phyloP scores from a whole-genome alignment of 208 protist genomes.

The Acanthamoeba lenticulata region DNA sequence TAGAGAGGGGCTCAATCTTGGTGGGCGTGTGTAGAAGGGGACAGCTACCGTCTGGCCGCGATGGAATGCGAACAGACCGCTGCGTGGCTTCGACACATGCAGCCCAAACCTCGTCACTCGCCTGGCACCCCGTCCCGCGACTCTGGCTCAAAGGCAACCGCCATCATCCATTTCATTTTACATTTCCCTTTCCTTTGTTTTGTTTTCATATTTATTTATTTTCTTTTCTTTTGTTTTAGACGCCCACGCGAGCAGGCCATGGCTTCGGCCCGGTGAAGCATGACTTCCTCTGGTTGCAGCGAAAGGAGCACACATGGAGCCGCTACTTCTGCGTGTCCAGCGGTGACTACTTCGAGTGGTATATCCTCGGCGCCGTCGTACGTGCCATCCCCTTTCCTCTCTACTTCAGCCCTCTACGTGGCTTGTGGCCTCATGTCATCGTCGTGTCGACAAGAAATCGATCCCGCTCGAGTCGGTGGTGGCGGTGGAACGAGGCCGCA shows the following conservation, averaged over 20 bases:
- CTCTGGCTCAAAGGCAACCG: background rate
- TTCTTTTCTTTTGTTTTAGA: background rate
- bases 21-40: background rate
- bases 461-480: conserved; percentile 26
- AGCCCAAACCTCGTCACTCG: background rate
- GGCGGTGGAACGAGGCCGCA: background rate
- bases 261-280: conserved; percentile 7
- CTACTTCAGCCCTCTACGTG: background rate
- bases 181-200: background rate
- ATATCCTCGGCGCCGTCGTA: conserved; percentile 22
- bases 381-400: background rate
- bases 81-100: background rate
- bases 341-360: conserved; percentile 46
- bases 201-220: background rate
- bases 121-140: background rate
- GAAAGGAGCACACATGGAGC: conserved; percentile 32
- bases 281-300: conserved; percentile 48
- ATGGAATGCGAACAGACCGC: conserved; percentile 6
- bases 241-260: background rate
- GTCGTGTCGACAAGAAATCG: background rate
- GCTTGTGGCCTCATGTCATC: background rate
- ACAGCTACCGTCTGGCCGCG: background rate
- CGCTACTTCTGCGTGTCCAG: conserved; percentile 53
- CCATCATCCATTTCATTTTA: background rate
- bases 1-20: background rate